Evolutionary conservation across 306 rosid genomes (phyloP), one percentile per base, ranked within the genome.

Genomic region (Carpinus fangiana): DNA sequence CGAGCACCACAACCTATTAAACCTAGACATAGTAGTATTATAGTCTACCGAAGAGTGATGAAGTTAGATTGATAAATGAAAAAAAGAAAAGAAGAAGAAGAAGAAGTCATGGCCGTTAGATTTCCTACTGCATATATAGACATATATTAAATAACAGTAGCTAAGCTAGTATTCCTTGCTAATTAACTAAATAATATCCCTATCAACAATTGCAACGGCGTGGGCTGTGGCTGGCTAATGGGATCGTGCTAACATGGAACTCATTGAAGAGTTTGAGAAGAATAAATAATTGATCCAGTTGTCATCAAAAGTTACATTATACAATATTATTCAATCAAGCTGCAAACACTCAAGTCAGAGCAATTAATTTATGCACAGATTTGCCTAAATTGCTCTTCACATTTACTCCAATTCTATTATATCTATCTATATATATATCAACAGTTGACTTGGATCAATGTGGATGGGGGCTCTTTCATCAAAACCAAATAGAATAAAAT

Each of bases 361-460:
- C 36, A 38, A 21, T 64, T 64, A 66, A 7, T 8, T 18, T 18
- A 66, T 36, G 14, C 71, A 36, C 17, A 36, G 26, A 1, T 9
- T 38, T 38, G 72, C 16, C 60, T 23, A 66, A 68, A 78, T 70
- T 21, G 75, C 57, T 56, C 23, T 60, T 62, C 53, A 65, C 57
- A 61, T 50, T 66, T 43, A 21, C 54, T 1, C 73, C 28, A 71
- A 81, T 12, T 38, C 16, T 66, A 66, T 8, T 38, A 8, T 59
- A 21, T n/a, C 41, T 66, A 38, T 38, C 18, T 23, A 66, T 38
- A 38, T 17, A 10, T 2, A 41, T 41, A 66, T 66, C 51, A 36
- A 38, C 50, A 18, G 72, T 66, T 66, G 72, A 43, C 72, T 66
- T 66, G 72, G 18, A 66, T 36, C 4, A 18, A 66, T 18, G 23